A percentile compares a stretch with the other conserved stretches of the same genome.
These are phyloP conservation scores for Eimeria sp. DNA, from an alignment of 169 alveolate genomes.

Conservation along the genomic window DNA sequence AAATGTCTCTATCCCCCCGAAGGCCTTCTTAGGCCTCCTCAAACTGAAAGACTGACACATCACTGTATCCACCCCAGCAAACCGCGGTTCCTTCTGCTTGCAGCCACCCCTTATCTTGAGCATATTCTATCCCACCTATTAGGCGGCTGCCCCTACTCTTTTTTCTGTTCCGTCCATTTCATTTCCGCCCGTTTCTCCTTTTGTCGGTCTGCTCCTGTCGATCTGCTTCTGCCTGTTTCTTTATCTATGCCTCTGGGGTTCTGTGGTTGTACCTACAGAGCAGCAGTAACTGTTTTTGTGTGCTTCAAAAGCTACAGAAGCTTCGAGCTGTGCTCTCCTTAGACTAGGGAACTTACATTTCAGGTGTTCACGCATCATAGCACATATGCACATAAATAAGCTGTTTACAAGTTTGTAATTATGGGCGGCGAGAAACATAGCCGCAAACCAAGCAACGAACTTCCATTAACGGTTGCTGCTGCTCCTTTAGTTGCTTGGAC, in stretches of 20 bases:
- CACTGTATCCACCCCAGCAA: not conserved
- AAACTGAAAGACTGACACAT: conserved; percentile 12
- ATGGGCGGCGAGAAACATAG: conserved; percentile 54
- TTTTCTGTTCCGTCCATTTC: not conserved
- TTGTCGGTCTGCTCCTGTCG: not conserved
- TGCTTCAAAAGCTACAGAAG: not conserved
- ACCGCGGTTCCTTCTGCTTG: not conserved
- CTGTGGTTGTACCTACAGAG: not conserved
- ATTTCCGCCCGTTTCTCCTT: not conserved
- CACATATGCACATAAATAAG: not conserved
- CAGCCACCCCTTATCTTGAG: not conserved
- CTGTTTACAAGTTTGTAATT: not conserved
- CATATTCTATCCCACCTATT: not conserved
- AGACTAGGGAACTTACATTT: not conserved
- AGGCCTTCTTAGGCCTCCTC: conserved; percentile 78
- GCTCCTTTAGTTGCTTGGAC: not conserved
- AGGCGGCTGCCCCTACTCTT: not conserved
- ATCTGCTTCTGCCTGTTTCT: not conserved
- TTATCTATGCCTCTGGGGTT: not conserved
- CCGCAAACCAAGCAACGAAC: conserved; percentile 55
- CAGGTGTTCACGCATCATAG: not conserved
- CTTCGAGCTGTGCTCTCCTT: not conserved
- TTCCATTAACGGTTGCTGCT: conserved; percentile 54
- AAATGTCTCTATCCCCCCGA: conserved; percentile 75
- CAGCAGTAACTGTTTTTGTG: not conserved